phyloP scores from a whole-genome alignment of 371 early-diverging fungal species.

The Mortierella polycephala region DNA sequence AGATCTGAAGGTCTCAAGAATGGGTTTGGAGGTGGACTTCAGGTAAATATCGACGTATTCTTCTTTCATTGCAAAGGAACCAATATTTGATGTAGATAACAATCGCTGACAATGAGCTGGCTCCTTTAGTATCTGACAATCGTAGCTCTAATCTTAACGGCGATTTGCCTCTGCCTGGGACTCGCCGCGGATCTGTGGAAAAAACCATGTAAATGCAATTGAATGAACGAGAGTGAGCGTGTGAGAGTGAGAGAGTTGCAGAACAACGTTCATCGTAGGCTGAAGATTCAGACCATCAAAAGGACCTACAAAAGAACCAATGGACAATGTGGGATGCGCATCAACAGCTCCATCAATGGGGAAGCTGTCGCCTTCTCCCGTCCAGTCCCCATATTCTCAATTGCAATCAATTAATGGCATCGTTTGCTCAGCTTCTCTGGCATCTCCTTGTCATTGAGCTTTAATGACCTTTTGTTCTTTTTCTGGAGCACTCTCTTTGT shows the following conservation, averaged over 20 bases:
- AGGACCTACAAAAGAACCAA: too few relatives aligned
- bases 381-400: too few relatives aligned
- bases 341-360: too few relatives aligned
- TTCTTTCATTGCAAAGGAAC: constrained; percentile 2
- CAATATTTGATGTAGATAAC: neutral
- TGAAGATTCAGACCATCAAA: too few relatives aligned
- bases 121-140: constrained; percentile 41
- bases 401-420: too few relatives aligned
- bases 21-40: constrained; percentile 29
- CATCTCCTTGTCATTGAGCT: too few relatives aligned
- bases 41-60: constrained; percentile 24
- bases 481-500: too few relatives aligned
- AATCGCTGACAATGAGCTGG: neutral
- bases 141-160: constrained; percentile 18
- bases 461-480: too few relatives aligned
- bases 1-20: constrained; percentile 7
- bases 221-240: neutral
- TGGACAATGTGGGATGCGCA: too few relatives aligned
- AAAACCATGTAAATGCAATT: constrained; percentile 11
- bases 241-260: neutral
- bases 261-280: too few relatives aligned
- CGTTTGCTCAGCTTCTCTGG: too few relatives aligned
- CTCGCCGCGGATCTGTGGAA: constrained; percentile 12
- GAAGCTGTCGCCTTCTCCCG: too few relatives aligned
- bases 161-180: constrained; percentile 16